Conservation (phyloP, 2,329 filamentous ascomycete species). For the Elsinoe fawcettii region DNA sequence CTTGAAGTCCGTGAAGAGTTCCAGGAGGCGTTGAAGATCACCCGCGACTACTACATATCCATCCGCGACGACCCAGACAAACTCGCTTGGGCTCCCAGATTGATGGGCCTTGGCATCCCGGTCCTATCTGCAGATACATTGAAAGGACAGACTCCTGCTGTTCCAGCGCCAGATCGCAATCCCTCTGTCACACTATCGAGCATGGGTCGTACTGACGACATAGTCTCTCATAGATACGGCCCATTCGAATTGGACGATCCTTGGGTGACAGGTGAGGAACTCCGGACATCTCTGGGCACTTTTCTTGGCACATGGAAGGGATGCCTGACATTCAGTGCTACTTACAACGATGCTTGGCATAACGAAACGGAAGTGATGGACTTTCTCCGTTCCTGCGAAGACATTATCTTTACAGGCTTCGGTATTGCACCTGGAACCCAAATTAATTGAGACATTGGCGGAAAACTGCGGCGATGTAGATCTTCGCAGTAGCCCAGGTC, state of each 20-base stretch:
- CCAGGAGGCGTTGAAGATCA: not conserved
- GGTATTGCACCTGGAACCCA: no score
- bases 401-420: no score
- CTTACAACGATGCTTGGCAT: not conserved
- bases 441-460: no score
- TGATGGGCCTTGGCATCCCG: no score
- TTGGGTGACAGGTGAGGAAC: not conserved
- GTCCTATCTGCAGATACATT: not conserved
- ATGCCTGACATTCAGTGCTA: not conserved
- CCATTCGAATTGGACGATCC: not conserved
- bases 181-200: not conserved
- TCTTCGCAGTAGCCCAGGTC: no score
- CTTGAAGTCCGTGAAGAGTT: not conserved
- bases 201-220: not conserved
- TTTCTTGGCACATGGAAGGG: not conserved
- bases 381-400: not conserved
- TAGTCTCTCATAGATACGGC: not conserved
- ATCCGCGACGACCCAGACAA: no score
- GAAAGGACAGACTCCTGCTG: not conserved
- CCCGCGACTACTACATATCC: no score
- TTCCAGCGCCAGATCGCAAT: not conserved
- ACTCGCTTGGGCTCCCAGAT: no score
- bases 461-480: no score
- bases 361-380: not conserved
- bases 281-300: not conserved